Evolutionary conservation across 1,139 yeast genomes (phyloP), one percentile per base, ranked within the genome.

Genomic region (Lodderomyces parapsilosis): DNA sequence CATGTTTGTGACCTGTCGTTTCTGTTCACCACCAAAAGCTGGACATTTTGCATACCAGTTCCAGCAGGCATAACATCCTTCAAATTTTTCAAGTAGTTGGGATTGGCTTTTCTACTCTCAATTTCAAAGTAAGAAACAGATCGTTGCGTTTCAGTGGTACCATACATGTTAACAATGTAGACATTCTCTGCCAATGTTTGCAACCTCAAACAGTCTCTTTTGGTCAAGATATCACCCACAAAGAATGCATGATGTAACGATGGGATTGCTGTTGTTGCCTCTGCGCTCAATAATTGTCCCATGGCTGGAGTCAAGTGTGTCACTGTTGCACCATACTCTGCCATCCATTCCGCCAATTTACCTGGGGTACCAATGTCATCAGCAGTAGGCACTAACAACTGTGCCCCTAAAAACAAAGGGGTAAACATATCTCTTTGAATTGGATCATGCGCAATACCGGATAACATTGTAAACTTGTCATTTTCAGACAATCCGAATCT

Each of bases 321-420:
- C 1, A 93, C 97, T 2, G 97, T 85, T 23, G 98, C 97, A 18
- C 87, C 88, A 56, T 90, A 81, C 49, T 77, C 81, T 31, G 86
- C 81, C 96, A 94, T 90, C 99, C 99, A 93, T 55, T 88, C 94
- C 5, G 99, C 99, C 44, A 93, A 74, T 59, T 85, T 83, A 33
- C 99, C 99, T 6, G 99, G 99, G 4, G 99, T 93, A 40, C 99
- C 99, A 58, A 93, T 93, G 62, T 94, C 99, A 61, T 93, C 98
- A 18, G 90, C 83, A 10, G 98, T 90, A 42, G 99, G 99, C 22
- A 93, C 95, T 49, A 89, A 74, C 46, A 93, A 73, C 54, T 84
- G 87, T 10, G 99, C 99, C 49, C 99, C 99, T 49, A 93, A 74
- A 66, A 93, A 93, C 49, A 93, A 76, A 23, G 99, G 99, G 2